Evolutionary conservation across 2,329 filamentous ascomycete species (phyloP), one percentile per base, ranked within the genome.

Genomic region (Scytalidium sp.): DNA sequence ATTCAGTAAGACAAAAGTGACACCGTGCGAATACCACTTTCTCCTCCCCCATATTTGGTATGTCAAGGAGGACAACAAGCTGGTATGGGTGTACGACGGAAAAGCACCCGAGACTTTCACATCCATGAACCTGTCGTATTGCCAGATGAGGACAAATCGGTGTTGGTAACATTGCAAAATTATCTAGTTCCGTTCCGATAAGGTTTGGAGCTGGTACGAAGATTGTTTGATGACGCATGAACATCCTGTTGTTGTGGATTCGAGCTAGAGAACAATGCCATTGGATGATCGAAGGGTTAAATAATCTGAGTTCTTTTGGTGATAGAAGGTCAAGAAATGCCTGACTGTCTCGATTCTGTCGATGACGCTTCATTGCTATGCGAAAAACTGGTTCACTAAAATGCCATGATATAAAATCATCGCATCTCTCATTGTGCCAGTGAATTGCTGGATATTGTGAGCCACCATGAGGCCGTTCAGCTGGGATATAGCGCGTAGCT

Each of bases 321-420:
- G 32, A 36, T n/a, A 36, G 7, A 9, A 36, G 32, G 5, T 36
- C 32, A 5, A 36, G 17, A 36, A 36, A 36, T n/a, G 13, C 32
- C 4, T 8, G 9, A 13, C n/a, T 2, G 6, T 36, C n/a, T 27
- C 10, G 45, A 20, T 44, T 36, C 43, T 53, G 45, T 19, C 52
- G 47, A 51, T 52, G 32, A 36, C 43, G 45, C 48, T 55, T 55
- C 13, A 54, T 48, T 10, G 46, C 50, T 50, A 56, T 56, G 19
- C 50, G 51, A 32, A 56, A 53, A 27, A 46, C 49, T 11, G 51
- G 49, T 20, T 43, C 17, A 27, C 55, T 47, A 36, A 54, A 57
- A 29, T 53, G 45, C 22, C 23, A 3, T n/a, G 23, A 13, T 11
- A 49, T 45, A 49, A 51, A 54, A 6, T 32, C 45, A 29, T 47